Evolutionary conservation across 306 rosid species (phyloP).

Genomic region (Pyrus bretschneideri): DNA sequence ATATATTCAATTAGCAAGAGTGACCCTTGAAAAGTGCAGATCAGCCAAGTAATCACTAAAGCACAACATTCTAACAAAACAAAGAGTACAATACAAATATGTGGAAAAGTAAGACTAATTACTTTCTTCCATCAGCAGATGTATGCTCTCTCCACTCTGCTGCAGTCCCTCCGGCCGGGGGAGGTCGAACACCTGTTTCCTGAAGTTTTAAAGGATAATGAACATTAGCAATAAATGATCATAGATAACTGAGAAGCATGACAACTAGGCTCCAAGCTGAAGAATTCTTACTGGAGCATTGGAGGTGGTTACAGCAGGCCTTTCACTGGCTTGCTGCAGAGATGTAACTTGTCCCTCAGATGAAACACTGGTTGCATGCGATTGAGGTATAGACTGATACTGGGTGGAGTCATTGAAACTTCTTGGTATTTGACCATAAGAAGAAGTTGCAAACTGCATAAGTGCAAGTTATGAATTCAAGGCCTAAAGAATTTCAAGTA

Average conservation of each 20-base stretch:
- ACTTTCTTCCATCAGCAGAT: conserved; percentile 84
- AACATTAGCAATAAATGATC: not conserved
- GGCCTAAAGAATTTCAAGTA: conserved; percentile 1
- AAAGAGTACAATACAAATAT: not conserved
- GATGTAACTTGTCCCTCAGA: conserved; percentile 34
- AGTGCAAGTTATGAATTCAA: conserved; percentile 21
- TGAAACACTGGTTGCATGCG: conserved; percentile 41
- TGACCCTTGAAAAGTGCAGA: not conserved
- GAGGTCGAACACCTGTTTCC: conserved; percentile 40
- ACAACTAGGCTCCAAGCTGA: not conserved
- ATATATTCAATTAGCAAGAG: not conserved
- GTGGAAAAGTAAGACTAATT: conserved; percentile 16
- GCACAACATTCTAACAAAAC: not conserved
- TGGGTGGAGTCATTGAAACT: conserved; percentile 42
- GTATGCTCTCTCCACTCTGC: conserved; percentile 86
- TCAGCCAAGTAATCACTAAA: conserved; percentile 2
- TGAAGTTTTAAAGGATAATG: conserved; percentile 23
- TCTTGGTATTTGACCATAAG: conserved; percentile 63
- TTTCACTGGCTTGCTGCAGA: conserved; percentile 43
- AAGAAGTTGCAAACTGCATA: conserved; percentile 55
- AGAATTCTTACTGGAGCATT: conserved; percentile 42
- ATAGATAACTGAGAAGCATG: not conserved
- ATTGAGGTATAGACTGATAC: conserved; percentile 56
- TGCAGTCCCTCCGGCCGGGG: conserved; percentile 29
- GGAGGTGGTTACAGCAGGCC: conserved; percentile 34